Evolutionary conservation across 2,329 filamentous ascomycete species (phyloP).

Genomic region (Aspergillus sergii): DNA sequence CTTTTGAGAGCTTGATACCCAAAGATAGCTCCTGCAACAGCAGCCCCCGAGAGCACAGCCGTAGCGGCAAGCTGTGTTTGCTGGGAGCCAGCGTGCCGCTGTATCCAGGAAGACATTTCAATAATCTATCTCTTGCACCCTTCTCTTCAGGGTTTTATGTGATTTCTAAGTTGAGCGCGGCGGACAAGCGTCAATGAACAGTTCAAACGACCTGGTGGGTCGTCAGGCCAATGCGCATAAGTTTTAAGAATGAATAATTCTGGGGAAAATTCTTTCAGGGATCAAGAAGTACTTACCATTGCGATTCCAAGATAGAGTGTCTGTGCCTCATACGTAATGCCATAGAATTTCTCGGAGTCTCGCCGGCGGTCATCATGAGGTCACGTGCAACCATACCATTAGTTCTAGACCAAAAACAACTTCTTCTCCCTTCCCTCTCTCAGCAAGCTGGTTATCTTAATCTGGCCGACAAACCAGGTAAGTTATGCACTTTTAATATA

Average conservation of each 20-base stretch:
- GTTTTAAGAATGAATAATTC: neutral
- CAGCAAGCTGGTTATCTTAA: neutral
- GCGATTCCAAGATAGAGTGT: neutral
- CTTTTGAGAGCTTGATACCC: slow-evolving; percentile 59
- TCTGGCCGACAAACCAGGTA: slow-evolving; percentile 2
- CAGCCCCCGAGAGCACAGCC: slow-evolving; percentile 46
- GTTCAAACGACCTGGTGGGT: neutral
- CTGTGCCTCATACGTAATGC: neutral
- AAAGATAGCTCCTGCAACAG: slow-evolving; percentile 55
- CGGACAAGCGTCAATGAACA: neutral
- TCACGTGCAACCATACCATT: neutral
- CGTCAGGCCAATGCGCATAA: neutral
- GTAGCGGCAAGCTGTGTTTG: slow-evolving; percentile 46
- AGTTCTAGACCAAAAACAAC: neutral
- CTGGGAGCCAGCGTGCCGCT: slow-evolving; percentile 45
- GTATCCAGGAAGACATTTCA: slow-evolving; percentile 48
- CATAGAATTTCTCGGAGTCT: slow-evolving; percentile 3
- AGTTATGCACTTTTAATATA: neutral
- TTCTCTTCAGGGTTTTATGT: neutral
- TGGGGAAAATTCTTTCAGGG: too few species aligned
- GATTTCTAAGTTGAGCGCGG: neutral
- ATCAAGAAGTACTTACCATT: neutral
- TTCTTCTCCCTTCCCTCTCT: slow-evolving; percentile 5
- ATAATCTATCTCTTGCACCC: slow-evolving; percentile 10
- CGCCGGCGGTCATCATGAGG: neutral